A percentile compares a stretch with the other conserved stretches of the same genome.
These are phyloP conservation scores for Aquilaria sinensis DNA, from an alignment of 345 rosid species.

Conservation along the genomic window DNA sequence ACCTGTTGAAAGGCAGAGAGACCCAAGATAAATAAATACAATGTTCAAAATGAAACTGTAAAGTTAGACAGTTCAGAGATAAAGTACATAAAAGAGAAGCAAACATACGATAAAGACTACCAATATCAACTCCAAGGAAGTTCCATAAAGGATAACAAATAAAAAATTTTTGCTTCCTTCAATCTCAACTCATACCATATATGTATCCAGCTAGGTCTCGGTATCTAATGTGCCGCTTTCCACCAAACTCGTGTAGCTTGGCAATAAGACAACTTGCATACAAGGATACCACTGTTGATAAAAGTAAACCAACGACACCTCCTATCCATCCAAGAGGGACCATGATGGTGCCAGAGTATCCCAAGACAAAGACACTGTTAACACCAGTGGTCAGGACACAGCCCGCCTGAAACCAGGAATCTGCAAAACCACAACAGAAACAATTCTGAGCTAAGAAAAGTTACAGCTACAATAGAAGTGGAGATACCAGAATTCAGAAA, in stretches of 20 bases:
- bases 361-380: conserved; percentile 83
- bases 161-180: background rate
- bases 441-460: background rate
- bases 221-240: conserved; percentile 79
- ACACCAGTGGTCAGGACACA: conserved; percentile 69
- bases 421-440: conserved; percentile 29
- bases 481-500: no score
- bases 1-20: conserved; percentile 28
- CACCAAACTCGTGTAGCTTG: conserved; percentile 73
- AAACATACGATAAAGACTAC: no score
- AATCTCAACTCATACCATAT: conserved; percentile 38
- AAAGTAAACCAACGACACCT: conserved; percentile 58
- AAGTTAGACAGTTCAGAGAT: no score
- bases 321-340: conserved; percentile 75
- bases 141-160: background rate
- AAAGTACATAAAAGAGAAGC: no score
- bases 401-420: conserved; percentile 83
- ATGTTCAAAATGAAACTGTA: no score
- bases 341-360: conserved; percentile 76
- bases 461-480: background rate
- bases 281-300: conserved; percentile 65
- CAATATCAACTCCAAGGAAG: no score
- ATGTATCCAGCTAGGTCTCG: conserved; percentile 78
- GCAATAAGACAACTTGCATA: conserved; percentile 72
- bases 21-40: background rate